phyloP scores from a whole-genome alignment of 805 yeast genomes.

The Wickerhamiella cacticola region DNA sequence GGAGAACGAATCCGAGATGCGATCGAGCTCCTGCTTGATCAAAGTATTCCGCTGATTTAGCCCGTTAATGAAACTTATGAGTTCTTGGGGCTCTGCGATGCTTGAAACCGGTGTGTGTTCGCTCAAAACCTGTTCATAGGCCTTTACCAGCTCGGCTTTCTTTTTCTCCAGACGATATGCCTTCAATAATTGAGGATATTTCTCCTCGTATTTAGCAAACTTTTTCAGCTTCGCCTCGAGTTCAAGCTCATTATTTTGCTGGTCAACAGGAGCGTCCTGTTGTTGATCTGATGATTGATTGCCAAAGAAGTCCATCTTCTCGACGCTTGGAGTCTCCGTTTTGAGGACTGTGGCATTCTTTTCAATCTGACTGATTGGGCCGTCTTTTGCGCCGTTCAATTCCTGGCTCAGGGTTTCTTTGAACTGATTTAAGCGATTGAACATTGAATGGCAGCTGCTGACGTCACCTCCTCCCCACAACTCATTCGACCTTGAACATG shows the following conservation, averaged over 20 bases:
- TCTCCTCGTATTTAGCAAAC: conserved; percentile 57
- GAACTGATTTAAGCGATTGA: conserved; percentile 46
- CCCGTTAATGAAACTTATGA: conserved; percentile 58
- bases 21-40: conserved; percentile 53
- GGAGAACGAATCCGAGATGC: conserved; percentile 26
- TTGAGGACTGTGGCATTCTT: conserved; percentile 18
- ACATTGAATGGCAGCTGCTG: conserved; percentile 31
- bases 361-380: conserved; percentile 20
- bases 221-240: conserved; percentile 21
- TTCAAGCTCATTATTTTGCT: conserved; percentile 2
- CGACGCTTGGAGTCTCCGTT: conserved; percentile 20
- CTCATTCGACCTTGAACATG: not conserved
- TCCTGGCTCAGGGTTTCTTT: conserved; percentile 56
- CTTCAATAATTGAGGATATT: conserved; percentile 68
- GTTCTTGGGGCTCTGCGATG: conserved; percentile 56
- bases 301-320: conserved; percentile 17
- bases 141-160: conserved; percentile 44
- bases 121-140: conserved; percentile 55
- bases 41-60: conserved; percentile 48
- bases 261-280: conserved; percentile 12
- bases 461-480: not conserved
- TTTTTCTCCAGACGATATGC: conserved; percentile 77
- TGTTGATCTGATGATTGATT: conserved; percentile 9
- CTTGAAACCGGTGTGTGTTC: conserved; percentile 74
- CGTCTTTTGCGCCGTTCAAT: conserved; percentile 24